Evolutionary conservation across 2,329 filamentous ascomycete species (phyloP).

Genomic region (Aspergillus quadrilineatus): DNA sequence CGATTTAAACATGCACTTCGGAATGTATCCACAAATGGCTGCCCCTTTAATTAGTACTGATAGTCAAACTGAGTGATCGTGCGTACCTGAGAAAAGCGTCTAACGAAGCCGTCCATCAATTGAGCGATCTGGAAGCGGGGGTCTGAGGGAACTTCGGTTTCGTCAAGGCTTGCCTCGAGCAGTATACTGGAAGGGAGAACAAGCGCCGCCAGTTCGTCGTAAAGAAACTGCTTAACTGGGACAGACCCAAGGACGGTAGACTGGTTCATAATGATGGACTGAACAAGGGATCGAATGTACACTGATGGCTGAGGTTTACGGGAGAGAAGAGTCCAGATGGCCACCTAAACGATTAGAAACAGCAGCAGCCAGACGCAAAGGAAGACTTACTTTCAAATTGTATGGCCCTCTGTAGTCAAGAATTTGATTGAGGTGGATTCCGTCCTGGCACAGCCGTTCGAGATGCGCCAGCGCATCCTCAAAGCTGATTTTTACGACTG

Average conservation of each 20-base stretch:
- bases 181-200: conserved; percentile 71
- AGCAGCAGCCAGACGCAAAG: not conserved
- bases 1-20: conserved; percentile 85
- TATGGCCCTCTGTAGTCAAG: conserved; percentile 67
- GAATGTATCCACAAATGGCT: conserved; percentile 80
- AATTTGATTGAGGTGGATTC: conserved; percentile 65
- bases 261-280: conserved; percentile 72
- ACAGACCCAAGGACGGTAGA: conserved; percentile 67
- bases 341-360: conserved; percentile 54
- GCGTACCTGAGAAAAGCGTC: conserved; percentile 51
- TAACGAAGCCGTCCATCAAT: conserved; percentile 68
- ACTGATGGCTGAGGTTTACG: conserved; percentile 79
- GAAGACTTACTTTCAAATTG: conserved; percentile 61
- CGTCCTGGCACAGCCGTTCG: conserved; percentile 69
- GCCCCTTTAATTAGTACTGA: conserved; percentile 28
- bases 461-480: conserved; percentile 70
- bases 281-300: conserved; percentile 77
- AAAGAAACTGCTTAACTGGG: conserved; percentile 71
- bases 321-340: conserved; percentile 71
- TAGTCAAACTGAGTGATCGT: not conserved
- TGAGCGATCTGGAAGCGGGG: conserved; percentile 70
- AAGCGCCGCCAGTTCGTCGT: conserved; percentile 75
- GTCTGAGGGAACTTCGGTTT: conserved; percentile 71
- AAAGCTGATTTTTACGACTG: conserved; percentile 75
- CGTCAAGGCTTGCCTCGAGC: conserved; percentile 71